Percentiles rank a stretch among this genome's conserved stretches.
Evolutionary conservation across 2,329 filamentous ascomycete species (phyloP).

Genomic region (Basipetospora chlamydospora): DNA sequence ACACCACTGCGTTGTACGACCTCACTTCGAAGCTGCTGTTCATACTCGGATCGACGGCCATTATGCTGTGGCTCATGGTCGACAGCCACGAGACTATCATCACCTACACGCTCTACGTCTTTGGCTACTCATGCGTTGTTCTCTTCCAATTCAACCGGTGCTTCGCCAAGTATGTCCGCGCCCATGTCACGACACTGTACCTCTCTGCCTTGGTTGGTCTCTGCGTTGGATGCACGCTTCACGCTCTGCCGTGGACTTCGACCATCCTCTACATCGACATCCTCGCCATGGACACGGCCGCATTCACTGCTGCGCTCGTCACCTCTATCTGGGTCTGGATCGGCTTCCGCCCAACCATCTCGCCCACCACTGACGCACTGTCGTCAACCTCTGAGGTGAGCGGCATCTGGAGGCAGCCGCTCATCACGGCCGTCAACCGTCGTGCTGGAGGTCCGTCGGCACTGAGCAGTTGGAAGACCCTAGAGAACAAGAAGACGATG

Average conservation of each 20-base stretch:
- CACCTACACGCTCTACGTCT: slow-evolving; percentile 19
- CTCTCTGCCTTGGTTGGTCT: slow-evolving; percentile 17
- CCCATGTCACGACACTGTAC: slow-evolving; percentile 20
- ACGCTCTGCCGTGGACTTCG: slow-evolving; percentile 14
- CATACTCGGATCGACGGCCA: slow-evolving; percentile 17
- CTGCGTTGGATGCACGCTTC: slow-evolving; percentile 17
- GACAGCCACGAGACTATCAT: slow-evolving; percentile 15
- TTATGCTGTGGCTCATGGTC: slow-evolving; percentile 21
- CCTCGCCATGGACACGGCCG: slow-evolving; percentile 16
- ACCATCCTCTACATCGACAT: slow-evolving; percentile 18
- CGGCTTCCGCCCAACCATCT: slow-evolving; percentile 9
- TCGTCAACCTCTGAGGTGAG: background rate
- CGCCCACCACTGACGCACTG: slow-evolving; percentile 1
- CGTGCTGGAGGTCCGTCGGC: slow-evolving; percentile 5
- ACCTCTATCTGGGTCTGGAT: slow-evolving; percentile 18
- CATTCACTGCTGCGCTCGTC: slow-evolving; percentile 16
- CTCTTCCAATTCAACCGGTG: slow-evolving; percentile 25
- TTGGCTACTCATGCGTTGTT: slow-evolving; percentile 21
- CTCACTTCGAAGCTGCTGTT: slow-evolving; percentile 16
- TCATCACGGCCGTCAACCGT: slow-evolving; percentile 6
- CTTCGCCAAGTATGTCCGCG: slow-evolving; percentile 20
- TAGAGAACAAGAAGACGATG: slow-evolving; percentile 7
- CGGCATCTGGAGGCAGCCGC: slow-evolving; percentile 2
- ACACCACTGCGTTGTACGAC: slow-evolving; percentile 14
- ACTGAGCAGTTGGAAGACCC: slow-evolving; percentile 7